phyloP scores from a whole-genome alignment of 345 rosid genomes.

The Limnanthes douglasii region DNA sequence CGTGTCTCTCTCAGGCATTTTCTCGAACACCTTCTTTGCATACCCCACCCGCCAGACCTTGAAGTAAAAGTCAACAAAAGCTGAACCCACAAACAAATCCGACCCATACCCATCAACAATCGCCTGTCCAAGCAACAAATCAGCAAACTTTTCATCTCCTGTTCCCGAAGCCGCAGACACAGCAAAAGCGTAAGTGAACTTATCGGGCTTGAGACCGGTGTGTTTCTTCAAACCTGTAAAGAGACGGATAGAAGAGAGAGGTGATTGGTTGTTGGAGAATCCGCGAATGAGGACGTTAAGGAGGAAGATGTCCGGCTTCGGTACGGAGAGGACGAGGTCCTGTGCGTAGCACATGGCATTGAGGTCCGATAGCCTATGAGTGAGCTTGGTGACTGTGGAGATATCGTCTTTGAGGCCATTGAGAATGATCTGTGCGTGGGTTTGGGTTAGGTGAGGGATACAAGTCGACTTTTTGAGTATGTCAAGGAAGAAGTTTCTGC shows the following conservation, averaged over 20 bases:
- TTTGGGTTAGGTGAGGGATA: slow-evolving; percentile 41
- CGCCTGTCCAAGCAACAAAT: slow-evolving; percentile 32
- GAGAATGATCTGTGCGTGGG: slow-evolving; percentile 50
- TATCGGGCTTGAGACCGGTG: slow-evolving; percentile 33
- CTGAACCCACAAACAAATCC: slow-evolving; percentile 46
- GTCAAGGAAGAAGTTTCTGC: slow-evolving; percentile 20
- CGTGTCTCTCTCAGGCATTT: slow-evolving; percentile 46
- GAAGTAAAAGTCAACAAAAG: slow-evolving; percentile 39
- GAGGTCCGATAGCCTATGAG: slow-evolving; percentile 48
- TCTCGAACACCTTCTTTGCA: slow-evolving; percentile 45
- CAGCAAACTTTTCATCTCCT: slow-evolving; percentile 22
- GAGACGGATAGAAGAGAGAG: slow-evolving; percentile 30
- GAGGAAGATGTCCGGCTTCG: slow-evolving; percentile 55
- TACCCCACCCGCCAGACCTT: slow-evolving; percentile 18
- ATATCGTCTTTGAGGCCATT: slow-evolving; percentile 34
- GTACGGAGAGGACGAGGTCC: slow-evolving; percentile 33
- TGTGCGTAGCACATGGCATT: slow-evolving; percentile 32
- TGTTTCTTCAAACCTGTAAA: slow-evolving; percentile 27
- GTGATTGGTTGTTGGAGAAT: slow-evolving; percentile 21
- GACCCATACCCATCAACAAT: slow-evolving; percentile 37
- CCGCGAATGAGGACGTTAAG: slow-evolving; percentile 61
- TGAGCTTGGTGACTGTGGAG: slow-evolving; percentile 48
- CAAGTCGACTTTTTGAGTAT: slow-evolving; percentile 27
- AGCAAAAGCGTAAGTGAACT: slow-evolving; percentile 38
- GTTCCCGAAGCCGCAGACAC: slow-evolving; percentile 36